Evolutionary conservation across 2,329 filamentous ascomycete species (phyloP).

Genomic region (Colletotrichum sp.): DNA sequence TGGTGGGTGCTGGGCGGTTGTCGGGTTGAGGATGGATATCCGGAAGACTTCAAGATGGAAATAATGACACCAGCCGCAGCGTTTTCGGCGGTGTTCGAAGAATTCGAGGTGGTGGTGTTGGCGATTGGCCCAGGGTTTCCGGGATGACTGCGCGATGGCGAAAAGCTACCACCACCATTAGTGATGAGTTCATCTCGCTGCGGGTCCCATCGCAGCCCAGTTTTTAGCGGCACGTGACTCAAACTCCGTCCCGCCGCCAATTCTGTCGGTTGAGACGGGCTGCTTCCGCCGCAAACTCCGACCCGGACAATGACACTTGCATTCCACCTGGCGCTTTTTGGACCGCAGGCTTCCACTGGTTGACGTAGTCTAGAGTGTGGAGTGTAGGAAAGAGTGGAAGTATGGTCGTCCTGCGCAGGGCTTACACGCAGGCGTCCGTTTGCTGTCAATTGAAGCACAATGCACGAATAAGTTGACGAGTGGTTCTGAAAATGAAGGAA

Average conservation of each 20-base stretch:
- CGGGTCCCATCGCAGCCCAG: not conserved
- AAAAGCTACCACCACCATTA: slow-evolving; percentile 10
- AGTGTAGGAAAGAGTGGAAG: not conserved
- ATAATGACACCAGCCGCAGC: not conserved
- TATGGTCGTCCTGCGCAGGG: not conserved
- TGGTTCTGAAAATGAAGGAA: not conserved
- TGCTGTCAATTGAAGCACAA: not conserved
- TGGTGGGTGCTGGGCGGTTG: not conserved
- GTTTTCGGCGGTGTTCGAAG: not conserved
- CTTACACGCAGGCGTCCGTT: not conserved
- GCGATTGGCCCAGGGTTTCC: not conserved
- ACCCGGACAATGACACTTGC: not conserved
- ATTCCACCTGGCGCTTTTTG: not conserved
- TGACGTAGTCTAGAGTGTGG: not conserved
- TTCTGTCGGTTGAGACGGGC: not conserved
- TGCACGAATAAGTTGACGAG: not conserved
- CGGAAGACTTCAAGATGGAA: not conserved
- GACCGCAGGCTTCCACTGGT: not conserved
- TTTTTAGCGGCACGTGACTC: slow-evolving; percentile 17
- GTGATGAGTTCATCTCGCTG: slow-evolving; percentile 16
- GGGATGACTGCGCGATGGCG: slow-evolving; percentile 17
- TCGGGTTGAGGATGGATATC: not conserved
- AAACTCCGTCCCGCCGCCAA: slow-evolving; percentile 1
- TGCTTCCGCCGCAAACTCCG: slow-evolving; percentile 15
- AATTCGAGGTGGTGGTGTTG: slow-evolving; percentile 4